Evolutionary conservation across 768 basidiomycete species (phyloP), one percentile per base, ranked within the genome.

Genomic region (Calocybe gangraenosa): DNA sequence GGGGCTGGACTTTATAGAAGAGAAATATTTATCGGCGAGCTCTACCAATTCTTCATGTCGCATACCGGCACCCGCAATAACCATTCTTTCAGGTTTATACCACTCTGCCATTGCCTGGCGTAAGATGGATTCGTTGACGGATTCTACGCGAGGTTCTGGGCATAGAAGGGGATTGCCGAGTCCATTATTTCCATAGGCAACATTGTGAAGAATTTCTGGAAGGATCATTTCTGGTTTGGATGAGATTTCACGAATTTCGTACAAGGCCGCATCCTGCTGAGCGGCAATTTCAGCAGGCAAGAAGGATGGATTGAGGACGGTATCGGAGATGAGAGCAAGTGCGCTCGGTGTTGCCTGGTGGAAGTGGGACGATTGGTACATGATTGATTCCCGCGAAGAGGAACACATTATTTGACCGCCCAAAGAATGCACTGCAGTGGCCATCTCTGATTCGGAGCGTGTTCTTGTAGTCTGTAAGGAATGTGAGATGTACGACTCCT

Each of bases 321-420:
- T 95, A 64, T 97, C 94, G 25, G 94, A 80, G 48, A 99, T 90
- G 50, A 98, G 78, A 20, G 87, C 85, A 40, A 99, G 62, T 9
- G 92, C 92, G 6, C 82, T 73, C 1, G 88, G 81, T 2, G 93
- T 90, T 32, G 81, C 82, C 49, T 81, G 71, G 53, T 92, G 82
- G 59, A 93, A 94, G 62, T 95, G 87, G 31, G 92, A 91, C 9
- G 95, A 95, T 66, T 98, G 96, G 62, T 98, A 99, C 87, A 96
- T 91, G 59, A 97, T 92, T 17, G 91, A 79, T 63, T 99, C 96
- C 37, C 96, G 76, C 2, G 92, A 86, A 14, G 92, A 89, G 14
- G 92, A 84, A 59, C 88, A 92, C 65, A 87, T 74, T 47, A 98
- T 92, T 67, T 95, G 92, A 13, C 92, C 92, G 32, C 95, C 94